Percentiles rank a stretch among this genome's conserved stretches.
These are phyloP conservation scores for Fusarium kyushuense DNA, from an alignment of 2,329 filamentous ascomycete genomes.

Conservation along the genomic window DNA sequence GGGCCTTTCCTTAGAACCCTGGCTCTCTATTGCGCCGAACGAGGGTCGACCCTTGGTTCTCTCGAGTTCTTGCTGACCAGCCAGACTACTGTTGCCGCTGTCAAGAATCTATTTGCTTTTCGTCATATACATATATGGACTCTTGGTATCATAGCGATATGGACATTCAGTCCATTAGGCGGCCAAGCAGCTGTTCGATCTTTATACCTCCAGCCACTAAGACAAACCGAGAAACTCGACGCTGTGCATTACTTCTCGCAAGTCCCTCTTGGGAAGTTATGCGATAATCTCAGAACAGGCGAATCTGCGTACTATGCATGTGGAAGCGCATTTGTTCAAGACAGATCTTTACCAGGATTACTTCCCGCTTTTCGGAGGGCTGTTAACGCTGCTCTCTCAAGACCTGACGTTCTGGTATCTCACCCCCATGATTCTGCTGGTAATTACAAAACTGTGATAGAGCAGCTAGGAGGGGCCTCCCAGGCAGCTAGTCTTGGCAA, in stretches of 20 bases:
- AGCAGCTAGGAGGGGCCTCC: background rate
- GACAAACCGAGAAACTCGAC: background rate
- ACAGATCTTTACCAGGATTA: no score
- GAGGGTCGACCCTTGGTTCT: background rate
- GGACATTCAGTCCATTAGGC: constrained; percentile 4
- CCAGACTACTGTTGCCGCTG: background rate
- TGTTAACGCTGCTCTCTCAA: background rate
- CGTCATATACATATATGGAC: background rate
- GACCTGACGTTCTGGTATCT: background rate
- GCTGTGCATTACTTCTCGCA: background rate
- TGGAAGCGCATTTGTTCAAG: no score
- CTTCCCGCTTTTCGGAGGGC: background rate
- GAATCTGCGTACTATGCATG: no score
- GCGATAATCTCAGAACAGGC: no score
- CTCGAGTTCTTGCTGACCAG: constrained; percentile 13
- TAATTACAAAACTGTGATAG: background rate
- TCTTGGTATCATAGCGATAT: background rate
- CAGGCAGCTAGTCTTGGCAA: background rate
- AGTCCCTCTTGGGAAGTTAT: background rate
- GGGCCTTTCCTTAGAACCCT: constrained; percentile 19
- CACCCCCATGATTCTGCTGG: background rate
- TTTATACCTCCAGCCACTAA: background rate
- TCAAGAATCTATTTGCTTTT: background rate
- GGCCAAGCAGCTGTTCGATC: constrained; percentile 6
- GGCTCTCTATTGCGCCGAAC: constrained; percentile 9